Evolutionary conservation across 257 asterid species (phyloP).

Genomic region (Solanum bulbocastanum): DNA sequence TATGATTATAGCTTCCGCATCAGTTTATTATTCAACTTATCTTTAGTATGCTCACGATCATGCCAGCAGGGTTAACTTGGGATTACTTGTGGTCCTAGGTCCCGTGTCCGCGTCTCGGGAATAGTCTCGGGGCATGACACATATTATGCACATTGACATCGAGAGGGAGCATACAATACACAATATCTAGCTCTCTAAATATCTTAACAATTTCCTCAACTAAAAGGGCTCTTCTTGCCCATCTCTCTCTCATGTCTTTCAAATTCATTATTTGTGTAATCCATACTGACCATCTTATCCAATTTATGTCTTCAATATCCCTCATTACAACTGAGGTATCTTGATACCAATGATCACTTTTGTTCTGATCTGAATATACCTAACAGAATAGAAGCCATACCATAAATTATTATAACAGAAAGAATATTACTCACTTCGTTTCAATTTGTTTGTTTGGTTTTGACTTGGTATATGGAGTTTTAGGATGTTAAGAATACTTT

Average conservation of each 20-base stretch:
- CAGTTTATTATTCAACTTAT: too few relatives aligned
- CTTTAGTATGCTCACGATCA: too few relatives aligned
- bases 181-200: conserved; percentile 71
- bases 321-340: conserved; percentile 61
- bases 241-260: conserved; percentile 92
- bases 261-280: conserved; percentile 62
- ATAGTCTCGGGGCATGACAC: too few relatives aligned
- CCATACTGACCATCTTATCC: conserved; percentile 71
- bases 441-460: background rate
- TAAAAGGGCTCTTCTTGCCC: conserved; percentile 51
- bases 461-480: too few relatives aligned
- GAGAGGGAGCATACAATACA: conserved; percentile 58
- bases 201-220: conserved; percentile 68
- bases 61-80: too few relatives aligned
- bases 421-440: background rate
- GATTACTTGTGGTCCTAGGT: too few relatives aligned
- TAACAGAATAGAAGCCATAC: conserved; percentile 6
- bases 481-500: too few relatives aligned
- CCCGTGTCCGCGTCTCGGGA: too few relatives aligned
- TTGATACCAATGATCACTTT: conserved; percentile 66
- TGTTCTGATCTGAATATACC: conserved; percentile 51
- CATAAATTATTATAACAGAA: background rate
- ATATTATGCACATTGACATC: conserved; percentile 64
- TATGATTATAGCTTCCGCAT: too few relatives aligned
- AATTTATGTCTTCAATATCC: conserved; percentile 79